Evolutionary conservation across 225 moss, liverwort and hornwort species (phyloP).

Genomic region (Asterella californica): DNA sequence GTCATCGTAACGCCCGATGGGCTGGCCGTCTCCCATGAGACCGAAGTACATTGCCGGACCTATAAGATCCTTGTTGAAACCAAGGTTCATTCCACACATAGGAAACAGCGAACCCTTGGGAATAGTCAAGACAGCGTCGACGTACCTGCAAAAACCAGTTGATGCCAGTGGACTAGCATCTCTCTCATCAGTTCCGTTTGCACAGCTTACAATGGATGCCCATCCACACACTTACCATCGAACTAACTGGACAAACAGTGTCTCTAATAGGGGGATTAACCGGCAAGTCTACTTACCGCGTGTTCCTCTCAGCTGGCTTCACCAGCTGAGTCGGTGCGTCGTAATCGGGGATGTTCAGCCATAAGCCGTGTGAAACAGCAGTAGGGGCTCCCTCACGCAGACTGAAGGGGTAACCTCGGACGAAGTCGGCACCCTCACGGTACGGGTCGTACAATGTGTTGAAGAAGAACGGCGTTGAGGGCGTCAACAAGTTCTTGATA

Average conservation of each 20-base stretch:
- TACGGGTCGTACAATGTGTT: constrained; percentile 92
- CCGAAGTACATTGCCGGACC: constrained; percentile 63
- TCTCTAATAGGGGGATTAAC: background rate
- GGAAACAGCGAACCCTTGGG: constrained; percentile 76
- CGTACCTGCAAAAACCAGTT: constrained; percentile 46
- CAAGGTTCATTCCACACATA: constrained; percentile 89
- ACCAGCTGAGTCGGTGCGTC: constrained; percentile 93
- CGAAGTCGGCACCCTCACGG: constrained; percentile 81
- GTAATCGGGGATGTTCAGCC: constrained; percentile 83
- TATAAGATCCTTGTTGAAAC: constrained; percentile 48
- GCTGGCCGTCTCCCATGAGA: constrained; percentile 61
- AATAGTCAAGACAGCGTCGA: constrained; percentile 84
- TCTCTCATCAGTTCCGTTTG: no score
- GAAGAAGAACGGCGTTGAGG: constrained; percentile 83
- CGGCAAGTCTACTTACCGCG: constrained; percentile 24
- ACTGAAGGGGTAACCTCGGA: constrained; percentile 97
- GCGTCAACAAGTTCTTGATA: constrained; percentile 63
- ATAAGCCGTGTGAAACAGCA: constrained; percentile 79
- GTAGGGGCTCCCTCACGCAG: constrained; percentile 86
- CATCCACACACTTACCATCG: background rate
- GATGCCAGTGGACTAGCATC: background rate
- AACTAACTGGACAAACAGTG: background rate
- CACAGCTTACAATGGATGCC: background rate
- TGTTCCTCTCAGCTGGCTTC: constrained; percentile 84
- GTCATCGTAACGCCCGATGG: constrained; percentile 62